Evolutionary conservation across 305 asterid genomes (phyloP).

Genomic region (Plantago coronopus): DNA sequence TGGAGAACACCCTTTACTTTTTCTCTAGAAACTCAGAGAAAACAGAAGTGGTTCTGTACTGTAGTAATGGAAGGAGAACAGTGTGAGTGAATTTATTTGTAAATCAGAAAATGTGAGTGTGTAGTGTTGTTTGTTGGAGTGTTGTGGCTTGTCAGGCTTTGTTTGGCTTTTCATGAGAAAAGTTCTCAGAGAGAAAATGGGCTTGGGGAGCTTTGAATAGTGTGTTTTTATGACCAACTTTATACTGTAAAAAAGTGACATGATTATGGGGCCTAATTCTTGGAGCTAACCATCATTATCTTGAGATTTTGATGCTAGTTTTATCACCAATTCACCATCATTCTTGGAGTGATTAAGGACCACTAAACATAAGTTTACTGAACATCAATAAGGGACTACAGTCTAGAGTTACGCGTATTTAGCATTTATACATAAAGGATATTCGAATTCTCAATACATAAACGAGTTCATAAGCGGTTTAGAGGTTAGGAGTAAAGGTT

Average conservation of each 20-base stretch:
- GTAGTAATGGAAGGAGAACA: no score
- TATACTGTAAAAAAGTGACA: constrained; percentile 37
- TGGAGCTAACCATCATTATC: constrained; percentile 3
- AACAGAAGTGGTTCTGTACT: neutral
- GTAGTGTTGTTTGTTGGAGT: constrained; percentile 24
- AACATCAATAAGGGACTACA: no score
- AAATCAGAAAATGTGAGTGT: constrained; percentile 2
- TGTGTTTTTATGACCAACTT: constrained; percentile 35
- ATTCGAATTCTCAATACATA: no score
- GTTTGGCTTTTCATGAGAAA: constrained; percentile 43
- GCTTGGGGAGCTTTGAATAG: constrained; percentile 26
- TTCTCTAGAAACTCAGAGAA: neutral
- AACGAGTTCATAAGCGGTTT: no score
- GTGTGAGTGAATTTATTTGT: no score
- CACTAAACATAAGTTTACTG: no score
- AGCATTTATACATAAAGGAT: no score
- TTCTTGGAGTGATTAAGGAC: no score
- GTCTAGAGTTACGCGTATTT: no score
- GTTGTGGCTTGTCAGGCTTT: constrained; percentile 39
- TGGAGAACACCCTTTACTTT: constrained; percentile 11
- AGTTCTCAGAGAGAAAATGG: constrained; percentile 32
- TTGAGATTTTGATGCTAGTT: neutral
- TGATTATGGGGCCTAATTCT: constrained; percentile 37
- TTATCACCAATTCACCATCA: no score
- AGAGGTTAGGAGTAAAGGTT: neutral